Evolutionary conservation across 2,329 filamentous ascomycete species (phyloP), one percentile per base, ranked within the genome.

Genomic region (Cladosporium halotolerans): DNA sequence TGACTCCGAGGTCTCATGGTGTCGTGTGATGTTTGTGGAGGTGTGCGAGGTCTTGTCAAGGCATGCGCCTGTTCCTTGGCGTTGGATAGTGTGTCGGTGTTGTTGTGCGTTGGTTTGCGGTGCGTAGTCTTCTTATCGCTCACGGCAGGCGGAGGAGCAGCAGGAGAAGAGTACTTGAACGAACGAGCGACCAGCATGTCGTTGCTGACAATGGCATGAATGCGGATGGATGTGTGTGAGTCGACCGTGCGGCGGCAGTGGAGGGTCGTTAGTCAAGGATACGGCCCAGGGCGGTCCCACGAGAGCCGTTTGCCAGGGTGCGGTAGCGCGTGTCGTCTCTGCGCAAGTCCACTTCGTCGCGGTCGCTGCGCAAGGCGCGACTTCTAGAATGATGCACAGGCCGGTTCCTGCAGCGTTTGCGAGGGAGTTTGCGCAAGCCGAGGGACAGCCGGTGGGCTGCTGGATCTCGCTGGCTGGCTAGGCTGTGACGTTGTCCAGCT

Each of bases 101-200:
- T 44, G 50, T 53, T 32, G 42, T 31, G 50, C 33, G 36, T 39
- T 48, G 52, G 14, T 19, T 44, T 51, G 43, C 38, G 34, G 9
- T 28, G 43, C 19, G 14, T 46, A 14, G 40, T 48, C 11, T 16
- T 38, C 42, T 55, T 55, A 31, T 45, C 45, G 23, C 40, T 45
- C 42, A 62, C 55, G 52, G 55, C 54, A 42, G 55, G 49, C 42
- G 55, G 63, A 42, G 68, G 63, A 49, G 72, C 64, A 28, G 23
- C 23, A 28, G 23, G 23, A 33, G 70, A 65, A 52, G 67, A 62
- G 63, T 72, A 73, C 52, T 69, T 68, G 62, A 71, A 76, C 55
- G 72, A 72, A 60, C 72, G 69, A 62, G 73, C 72, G 62, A 74
- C 72, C 65, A 76, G 70, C 71, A 75, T 75, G 32, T 43, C 49